Evolutionary conservation across 1,284 basidiomycete species (phyloP), one percentile per base, ranked within the genome.

Genomic region (Malassezia sp.): DNA sequence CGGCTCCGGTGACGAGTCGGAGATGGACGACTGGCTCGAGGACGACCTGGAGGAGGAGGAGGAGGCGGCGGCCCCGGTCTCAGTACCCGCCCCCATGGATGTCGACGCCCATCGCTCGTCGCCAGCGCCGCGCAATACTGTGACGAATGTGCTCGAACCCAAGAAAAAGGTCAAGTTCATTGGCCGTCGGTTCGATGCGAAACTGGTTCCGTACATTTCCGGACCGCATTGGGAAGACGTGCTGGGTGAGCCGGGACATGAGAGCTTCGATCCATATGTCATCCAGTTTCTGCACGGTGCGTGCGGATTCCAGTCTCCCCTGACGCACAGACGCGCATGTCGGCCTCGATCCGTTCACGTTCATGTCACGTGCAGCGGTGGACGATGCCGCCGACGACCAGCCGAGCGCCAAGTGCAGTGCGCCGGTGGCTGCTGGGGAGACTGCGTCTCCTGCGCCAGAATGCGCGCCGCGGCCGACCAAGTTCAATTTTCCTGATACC

Each of bases 11-110:
- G 48, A 40, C 7, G 64, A 67, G 33, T 65, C 62, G 4, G 66
- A 68, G 45, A 61, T 67, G 63, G 61, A 63, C 38, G 66, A 67
- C 29, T 69, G 63, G 63, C 56, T 69, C 9, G 64, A 61, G 5
- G 64, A 69, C 36, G 66, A 69, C 32, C 33, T 67, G 17, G 66
- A 69, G 41, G 61, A 59, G 10, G 58, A 55, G 18, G 49, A 43
- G 14, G 46, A 40, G 14, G 38, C 37, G 12, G 22, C 43, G 4
- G 35, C 39, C 4, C 20, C 15, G 15, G 17, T 11, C 18, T 20
- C 9, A 23, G 22, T 10, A 15, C 38, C 18, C 24, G 42, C 54
- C 29, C 42, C 57, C 22, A 35, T 61, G 21, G 61, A 57, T 37
- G 49, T 57, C 30, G 51, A 59, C 42, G 46, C 49, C 3, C 43